Base-by-base conservation (phyloP, 179 eudicot species). In the Beta lomatogona region DNA sequence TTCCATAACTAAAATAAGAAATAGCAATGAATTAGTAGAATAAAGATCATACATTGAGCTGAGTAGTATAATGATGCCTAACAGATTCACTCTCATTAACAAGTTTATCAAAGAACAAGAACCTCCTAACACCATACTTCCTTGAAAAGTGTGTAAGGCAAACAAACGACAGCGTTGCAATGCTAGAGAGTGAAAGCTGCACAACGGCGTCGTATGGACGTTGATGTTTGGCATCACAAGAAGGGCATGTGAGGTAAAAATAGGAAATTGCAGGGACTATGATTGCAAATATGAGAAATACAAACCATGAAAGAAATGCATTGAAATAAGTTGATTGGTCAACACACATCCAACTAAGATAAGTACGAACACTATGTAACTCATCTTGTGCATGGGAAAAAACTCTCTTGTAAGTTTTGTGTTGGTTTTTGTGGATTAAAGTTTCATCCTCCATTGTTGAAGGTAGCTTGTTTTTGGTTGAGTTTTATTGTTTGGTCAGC, bases 51-150 rank as follows among this genome's bases (percentile, higher is more conserved):
- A 25, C 28, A 25, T 25, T 25, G 0, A 25, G 28, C 1, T 25
- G 28, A 1, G 28, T 25, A 25, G 28, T 25, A 25, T 25, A 46
- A 46, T 46, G 50, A 46, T 46, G 5, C 50, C 50, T 46, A 18
- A 96, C 99, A 70, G 91, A 88, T 80, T 90, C 97, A 85, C 99
- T 94, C 84, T 94, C 98, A 75, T 90, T 83, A 25, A 90, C 90
- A 60, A 96, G 90, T 87, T 90, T 92, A 83, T 96, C 98, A 44
- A 96, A 90, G 86, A 94, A 96, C 84, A 96, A 81, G 74, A 94
- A 92, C 82, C 94, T 91, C 81, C 97, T 25, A 0, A 96, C 81
- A 19, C 99, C 97, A 70, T 76, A 94, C 83, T 83, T 85, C 55
- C 86, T 89, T 0, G 91, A 84, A 73, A 91, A 96, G 8, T 78